These are phyloP conservation scores for Paramecium caudatum DNA, from an alignment of 73 alveolate genomes.

Conservation along the genomic window DNA sequence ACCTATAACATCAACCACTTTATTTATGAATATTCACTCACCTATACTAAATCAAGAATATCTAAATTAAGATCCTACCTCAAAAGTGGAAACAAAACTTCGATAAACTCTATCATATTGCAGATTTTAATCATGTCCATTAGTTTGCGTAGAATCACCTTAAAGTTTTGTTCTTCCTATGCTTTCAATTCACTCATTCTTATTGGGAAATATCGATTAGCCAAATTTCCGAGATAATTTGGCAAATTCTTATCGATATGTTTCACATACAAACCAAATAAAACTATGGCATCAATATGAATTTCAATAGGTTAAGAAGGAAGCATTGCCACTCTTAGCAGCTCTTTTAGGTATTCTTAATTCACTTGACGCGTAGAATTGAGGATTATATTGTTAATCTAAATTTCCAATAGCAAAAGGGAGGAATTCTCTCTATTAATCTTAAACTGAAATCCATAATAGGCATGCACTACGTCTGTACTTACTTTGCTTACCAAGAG, in stretches of 20 bases:
- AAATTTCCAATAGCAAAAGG: constrained; percentile 29
- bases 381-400: neutral
- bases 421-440: constrained; percentile 25
- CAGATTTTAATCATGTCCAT: constrained; percentile 68
- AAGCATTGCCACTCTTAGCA: neutral
- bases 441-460: neutral
- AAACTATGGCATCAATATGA: constrained; percentile 28
- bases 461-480: neutral
- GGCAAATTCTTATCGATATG: neutral
- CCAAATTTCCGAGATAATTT: neutral
- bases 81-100: constrained; percentile 70
- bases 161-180: constrained; percentile 57
- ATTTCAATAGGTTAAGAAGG: neutral
- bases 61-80: constrained; percentile 58
- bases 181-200: constrained; percentile 61
- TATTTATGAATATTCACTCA: neutral
- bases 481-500: neutral
- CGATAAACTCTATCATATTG: constrained; percentile 60
- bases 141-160: constrained; percentile 1
- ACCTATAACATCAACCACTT: constrained; percentile 59
- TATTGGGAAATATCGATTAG: constrained; percentile 65
- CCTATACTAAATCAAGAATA: constrained; percentile 1
- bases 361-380: neutral
- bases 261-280: constrained; percentile 59
- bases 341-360: neutral